Evolutionary conservation across 306 rosid genomes (phyloP).

Genomic region (Acacia crassicarpa): DNA sequence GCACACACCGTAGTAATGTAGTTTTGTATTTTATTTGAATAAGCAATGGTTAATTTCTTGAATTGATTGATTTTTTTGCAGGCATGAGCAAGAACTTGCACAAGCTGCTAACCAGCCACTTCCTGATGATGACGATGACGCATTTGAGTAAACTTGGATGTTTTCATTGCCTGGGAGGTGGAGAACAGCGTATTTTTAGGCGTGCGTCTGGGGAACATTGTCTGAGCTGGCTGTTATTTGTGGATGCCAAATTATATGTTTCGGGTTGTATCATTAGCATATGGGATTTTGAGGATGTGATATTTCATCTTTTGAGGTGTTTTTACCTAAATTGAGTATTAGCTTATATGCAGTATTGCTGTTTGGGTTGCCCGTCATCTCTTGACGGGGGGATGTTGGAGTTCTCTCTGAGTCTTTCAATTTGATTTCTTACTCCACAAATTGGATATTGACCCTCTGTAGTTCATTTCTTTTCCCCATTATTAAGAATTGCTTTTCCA

Average conservation of each 20-base stretch:
- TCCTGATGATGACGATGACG: constrained; percentile 76
- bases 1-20: not conserved
- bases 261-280: constrained; percentile 28
- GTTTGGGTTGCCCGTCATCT: not conserved
- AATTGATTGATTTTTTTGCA: constrained; percentile 7
- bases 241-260: constrained; percentile 24
- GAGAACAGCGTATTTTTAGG: not conserved
- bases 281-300: constrained; percentile 28
- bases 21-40: not conserved
- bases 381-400: not conserved
- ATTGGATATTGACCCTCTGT: not conserved
- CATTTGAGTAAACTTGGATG: constrained; percentile 53
- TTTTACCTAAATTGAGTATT: not conserved
- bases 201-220: not conserved
- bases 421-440: not conserved
- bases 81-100: constrained; percentile 74
- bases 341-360: not conserved
- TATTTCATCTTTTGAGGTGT: constrained; percentile 12
- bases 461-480: not conserved
- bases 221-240: constrained; percentile 20
- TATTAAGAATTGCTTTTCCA: not conserved
- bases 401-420: not conserved
- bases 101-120: constrained; percentile 76
- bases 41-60: not conserved
- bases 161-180: not conserved